These are phyloP conservation scores for Coemansia umbellata DNA, from an alignment of 192 early-diverging fungal species.

Conservation along the genomic window DNA sequence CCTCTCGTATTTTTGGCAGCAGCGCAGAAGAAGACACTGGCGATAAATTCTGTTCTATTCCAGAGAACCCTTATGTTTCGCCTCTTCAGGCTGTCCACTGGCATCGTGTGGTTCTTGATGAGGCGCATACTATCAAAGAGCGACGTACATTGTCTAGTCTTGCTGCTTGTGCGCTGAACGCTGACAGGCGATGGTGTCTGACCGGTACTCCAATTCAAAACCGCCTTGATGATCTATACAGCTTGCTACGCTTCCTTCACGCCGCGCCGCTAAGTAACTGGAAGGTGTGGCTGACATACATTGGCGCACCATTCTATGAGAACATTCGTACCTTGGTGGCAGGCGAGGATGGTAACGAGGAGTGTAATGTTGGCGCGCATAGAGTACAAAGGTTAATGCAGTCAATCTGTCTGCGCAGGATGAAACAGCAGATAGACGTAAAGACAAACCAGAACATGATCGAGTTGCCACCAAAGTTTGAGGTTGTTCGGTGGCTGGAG, in stretches of 20 bases:
- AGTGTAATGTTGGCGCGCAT: constrained; percentile 37
- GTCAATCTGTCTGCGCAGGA: constrained; percentile 68
- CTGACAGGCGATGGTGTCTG: constrained; percentile 78
- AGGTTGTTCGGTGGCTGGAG: constrained; percentile 60
- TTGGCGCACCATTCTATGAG: constrained; percentile 69
- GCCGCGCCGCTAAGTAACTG: constrained; percentile 65
- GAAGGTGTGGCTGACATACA: constrained; percentile 73
- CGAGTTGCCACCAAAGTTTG: constrained; percentile 62
- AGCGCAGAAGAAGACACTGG: constrained; percentile 36
- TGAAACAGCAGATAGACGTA: constrained; percentile 68
- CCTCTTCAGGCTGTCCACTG: constrained; percentile 63
- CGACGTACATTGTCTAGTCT: constrained; percentile 67
- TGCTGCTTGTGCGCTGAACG: constrained; percentile 65
- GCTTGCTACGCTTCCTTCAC: constrained; percentile 78
- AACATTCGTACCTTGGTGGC: constrained; percentile 38
- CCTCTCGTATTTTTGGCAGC: constrained; percentile 13
- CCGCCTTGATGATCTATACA: constrained; percentile 82
- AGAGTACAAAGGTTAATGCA: constrained; percentile 51
- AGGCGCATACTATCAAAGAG: constrained; percentile 92
- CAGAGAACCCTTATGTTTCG: constrained; percentile 40
- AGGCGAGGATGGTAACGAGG: constrained; percentile 2
- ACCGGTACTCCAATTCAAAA: constrained; percentile 93
- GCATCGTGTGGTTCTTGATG: constrained; percentile 87
- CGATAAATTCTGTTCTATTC: constrained; percentile 25
- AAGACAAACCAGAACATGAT: constrained; percentile 77